phyloP scores from a whole-genome alignment of 192 early-diverging fungal genomes.

The Gaertneriomyces semiglobifer region DNA sequence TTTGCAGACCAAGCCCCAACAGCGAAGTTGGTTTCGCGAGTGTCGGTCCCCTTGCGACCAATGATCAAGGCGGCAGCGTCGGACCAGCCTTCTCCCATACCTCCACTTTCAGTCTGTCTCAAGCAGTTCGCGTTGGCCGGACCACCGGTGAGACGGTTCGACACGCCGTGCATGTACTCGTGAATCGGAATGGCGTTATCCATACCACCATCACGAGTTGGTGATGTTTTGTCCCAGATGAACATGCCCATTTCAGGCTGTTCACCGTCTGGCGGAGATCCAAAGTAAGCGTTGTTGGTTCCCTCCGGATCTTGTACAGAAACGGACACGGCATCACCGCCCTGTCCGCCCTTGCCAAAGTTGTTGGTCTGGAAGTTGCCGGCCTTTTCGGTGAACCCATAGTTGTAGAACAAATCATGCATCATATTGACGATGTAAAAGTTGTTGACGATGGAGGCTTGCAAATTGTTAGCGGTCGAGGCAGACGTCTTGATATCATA shows the following conservation, averaged over 20 bases:
- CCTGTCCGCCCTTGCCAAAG: slow-evolving; percentile 23
- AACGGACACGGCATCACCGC: slow-evolving; percentile 40
- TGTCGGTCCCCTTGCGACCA: slow-evolving; percentile 32
- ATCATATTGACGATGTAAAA: slow-evolving; percentile 35
- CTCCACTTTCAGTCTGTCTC: slow-evolving; percentile 48
- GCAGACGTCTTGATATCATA: slow-evolving; percentile 20
- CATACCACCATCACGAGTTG: slow-evolving; percentile 56
- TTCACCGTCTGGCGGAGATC: slow-evolving; percentile 56
- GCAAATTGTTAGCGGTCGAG: slow-evolving; percentile 16
- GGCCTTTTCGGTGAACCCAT: slow-evolving; percentile 39
- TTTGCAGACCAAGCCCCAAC: slow-evolving; percentile 41
- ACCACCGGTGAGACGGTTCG: slow-evolving; percentile 66
- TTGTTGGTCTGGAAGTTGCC: slow-evolving; percentile 70
- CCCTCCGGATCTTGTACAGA: slow-evolving; percentile 37
- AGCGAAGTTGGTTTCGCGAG: slow-evolving; percentile 40
- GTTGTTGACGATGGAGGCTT: slow-evolving; percentile 31
- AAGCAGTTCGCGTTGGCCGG: slow-evolving; percentile 61
- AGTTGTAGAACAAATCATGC: slow-evolving; percentile 65
- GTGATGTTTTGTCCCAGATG: slow-evolving; percentile 43
- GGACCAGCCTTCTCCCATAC: slow-evolving; percentile 68
- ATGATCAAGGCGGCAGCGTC: slow-evolving; percentile 50
- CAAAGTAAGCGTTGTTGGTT: slow-evolving; percentile 63
- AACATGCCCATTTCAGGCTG: slow-evolving; percentile 55
- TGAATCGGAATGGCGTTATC: slow-evolving; percentile 60
- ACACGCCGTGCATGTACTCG: slow-evolving; percentile 63